Evolutionary conservation across 1,139 yeast genomes (phyloP).

Genomic region (Yamadazyma dendronema): DNA sequence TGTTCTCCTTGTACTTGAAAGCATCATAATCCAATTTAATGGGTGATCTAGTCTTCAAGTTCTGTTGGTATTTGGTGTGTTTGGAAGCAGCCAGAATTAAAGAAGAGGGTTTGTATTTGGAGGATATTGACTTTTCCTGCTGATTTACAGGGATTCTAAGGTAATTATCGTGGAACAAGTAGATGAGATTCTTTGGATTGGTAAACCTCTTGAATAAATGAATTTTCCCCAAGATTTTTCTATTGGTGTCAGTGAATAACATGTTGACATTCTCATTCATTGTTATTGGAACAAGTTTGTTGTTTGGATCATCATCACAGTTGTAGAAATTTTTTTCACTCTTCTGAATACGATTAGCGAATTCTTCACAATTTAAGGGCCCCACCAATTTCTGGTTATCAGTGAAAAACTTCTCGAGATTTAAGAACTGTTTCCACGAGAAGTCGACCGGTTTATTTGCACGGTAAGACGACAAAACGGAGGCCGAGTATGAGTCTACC

Average conservation of each 20-base stretch:
- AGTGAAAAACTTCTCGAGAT: constrained; percentile 9
- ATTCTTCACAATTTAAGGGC: constrained; percentile 14
- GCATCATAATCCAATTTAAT: constrained; percentile 10
- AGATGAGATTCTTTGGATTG: constrained; percentile 14
- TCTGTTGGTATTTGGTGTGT: constrained; percentile 8
- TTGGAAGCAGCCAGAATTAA: constrained; percentile 6
- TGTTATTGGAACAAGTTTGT: constrained; percentile 11
- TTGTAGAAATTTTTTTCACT: constrained; percentile 13
- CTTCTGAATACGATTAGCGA: constrained; percentile 13
- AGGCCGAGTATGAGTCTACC: constrained; percentile 10
- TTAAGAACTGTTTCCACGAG: constrained; percentile 14
- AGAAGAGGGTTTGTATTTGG: background rate
- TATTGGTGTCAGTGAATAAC: constrained; percentile 10
- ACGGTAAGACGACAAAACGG: constrained; percentile 4
- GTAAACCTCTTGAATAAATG: constrained; percentile 13
- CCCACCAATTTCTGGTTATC: constrained; percentile 6
- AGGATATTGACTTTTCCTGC: constrained; percentile 3
- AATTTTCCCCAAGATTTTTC: constrained; percentile 13
- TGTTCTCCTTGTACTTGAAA: constrained; percentile 8
- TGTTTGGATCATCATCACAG: constrained; percentile 15
- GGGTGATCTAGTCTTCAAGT: constrained; percentile 7
- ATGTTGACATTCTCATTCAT: constrained; percentile 13
- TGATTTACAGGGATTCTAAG: constrained; percentile 12
- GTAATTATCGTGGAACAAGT: constrained; percentile 13
- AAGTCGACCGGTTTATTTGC: constrained; percentile 9